These are phyloP conservation scores for Rutstroemia sp. DNA, from an alignment of 2,329 filamentous ascomycete species.

Conservation along the genomic window DNA sequence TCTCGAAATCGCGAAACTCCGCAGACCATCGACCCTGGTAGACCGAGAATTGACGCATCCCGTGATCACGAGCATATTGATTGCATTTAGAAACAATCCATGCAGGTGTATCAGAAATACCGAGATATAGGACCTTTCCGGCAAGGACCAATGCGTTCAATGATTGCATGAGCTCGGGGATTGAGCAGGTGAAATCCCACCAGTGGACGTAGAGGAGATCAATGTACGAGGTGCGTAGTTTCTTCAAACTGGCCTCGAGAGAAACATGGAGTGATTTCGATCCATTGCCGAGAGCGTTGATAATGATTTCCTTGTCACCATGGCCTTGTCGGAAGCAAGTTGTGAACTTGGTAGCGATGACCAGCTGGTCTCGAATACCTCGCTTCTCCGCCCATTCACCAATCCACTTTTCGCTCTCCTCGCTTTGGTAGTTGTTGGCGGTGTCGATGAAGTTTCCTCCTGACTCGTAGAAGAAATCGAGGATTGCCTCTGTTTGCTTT, in stretches of 20 bases:
- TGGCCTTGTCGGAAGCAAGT: constrained; percentile 26
- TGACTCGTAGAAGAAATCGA: constrained; percentile 49
- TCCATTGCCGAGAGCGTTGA: constrained; percentile 51
- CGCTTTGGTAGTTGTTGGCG: constrained; percentile 56
- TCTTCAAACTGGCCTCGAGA: constrained; percentile 48
- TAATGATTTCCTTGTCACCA: constrained; percentile 26
- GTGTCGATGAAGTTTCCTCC: constrained; percentile 67
- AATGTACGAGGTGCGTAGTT: constrained; percentile 61
- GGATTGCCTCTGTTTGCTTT: constrained; percentile 43
- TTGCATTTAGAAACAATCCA: constrained; percentile 64
- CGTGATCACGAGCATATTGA: constrained; percentile 62
- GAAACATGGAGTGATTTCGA: constrained; percentile 53
- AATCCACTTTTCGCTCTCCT: constrained; percentile 56
- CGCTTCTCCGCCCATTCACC: constrained; percentile 64
- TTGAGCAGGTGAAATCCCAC: constrained; percentile 61
- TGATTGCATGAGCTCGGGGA: constrained; percentile 62
- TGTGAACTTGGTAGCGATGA: constrained; percentile 57
- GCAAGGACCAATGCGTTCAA: constrained; percentile 51
- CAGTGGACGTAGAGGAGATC: constrained; percentile 59
- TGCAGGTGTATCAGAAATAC: constrained; percentile 61
- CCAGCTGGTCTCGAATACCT: constrained; percentile 54
- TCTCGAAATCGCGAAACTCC: constrained; percentile 53
- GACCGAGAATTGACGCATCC: constrained; percentile 60
- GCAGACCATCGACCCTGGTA: constrained; percentile 62
- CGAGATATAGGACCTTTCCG: constrained; percentile 62